Evolutionary conservation across 2,329 filamentous ascomycete genomes (phyloP).

Genomic region (Aquanectria penicillioides): DNA sequence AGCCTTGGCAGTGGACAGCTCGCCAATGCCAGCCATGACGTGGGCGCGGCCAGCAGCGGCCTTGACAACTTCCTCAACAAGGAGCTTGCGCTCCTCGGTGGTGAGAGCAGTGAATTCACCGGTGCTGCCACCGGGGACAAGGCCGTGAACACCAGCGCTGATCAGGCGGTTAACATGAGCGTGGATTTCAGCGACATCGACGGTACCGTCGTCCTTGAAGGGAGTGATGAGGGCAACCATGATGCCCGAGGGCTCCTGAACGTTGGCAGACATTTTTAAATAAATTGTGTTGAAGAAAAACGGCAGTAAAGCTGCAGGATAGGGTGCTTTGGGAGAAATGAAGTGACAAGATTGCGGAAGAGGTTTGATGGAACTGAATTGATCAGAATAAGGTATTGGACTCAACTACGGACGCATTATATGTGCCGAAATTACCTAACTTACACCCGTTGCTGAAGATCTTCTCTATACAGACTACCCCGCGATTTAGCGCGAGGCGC

Average conservation of each 20-base stretch:
- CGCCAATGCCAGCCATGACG: conserved; percentile 56
- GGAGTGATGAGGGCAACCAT: conserved; percentile 61
- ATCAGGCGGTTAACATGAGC: conserved; percentile 58
- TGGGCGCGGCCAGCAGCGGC: conserved; percentile 52
- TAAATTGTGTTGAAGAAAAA: background rate
- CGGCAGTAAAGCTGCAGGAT: background rate
- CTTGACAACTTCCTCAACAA: conserved; percentile 49
- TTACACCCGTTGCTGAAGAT: background rate
- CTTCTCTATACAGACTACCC: conserved; percentile 10
- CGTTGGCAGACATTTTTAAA: conserved; percentile 33
- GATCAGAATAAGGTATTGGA: too few relatives aligned
- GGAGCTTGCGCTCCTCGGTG: conserved; percentile 55
- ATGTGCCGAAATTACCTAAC: conserved; percentile 1
- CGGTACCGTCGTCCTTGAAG: conserved; percentile 53
- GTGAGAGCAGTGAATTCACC: conserved; percentile 60
- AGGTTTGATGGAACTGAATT: background rate
- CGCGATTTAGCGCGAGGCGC: conserved; percentile 22
- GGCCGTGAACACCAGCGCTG: conserved; percentile 56
- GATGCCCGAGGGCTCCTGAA: conserved; percentile 50
- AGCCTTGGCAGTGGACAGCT: conserved; percentile 48
- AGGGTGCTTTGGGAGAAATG: background rate
- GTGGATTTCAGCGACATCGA: conserved; percentile 47
- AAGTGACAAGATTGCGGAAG: background rate
- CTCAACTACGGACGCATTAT: too few relatives aligned
- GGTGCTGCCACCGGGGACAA: conserved; percentile 59